Base-by-base conservation (phyloP, 768 basidiomycete species). In the Tylopilus plumbeoviolaceoides region DNA sequence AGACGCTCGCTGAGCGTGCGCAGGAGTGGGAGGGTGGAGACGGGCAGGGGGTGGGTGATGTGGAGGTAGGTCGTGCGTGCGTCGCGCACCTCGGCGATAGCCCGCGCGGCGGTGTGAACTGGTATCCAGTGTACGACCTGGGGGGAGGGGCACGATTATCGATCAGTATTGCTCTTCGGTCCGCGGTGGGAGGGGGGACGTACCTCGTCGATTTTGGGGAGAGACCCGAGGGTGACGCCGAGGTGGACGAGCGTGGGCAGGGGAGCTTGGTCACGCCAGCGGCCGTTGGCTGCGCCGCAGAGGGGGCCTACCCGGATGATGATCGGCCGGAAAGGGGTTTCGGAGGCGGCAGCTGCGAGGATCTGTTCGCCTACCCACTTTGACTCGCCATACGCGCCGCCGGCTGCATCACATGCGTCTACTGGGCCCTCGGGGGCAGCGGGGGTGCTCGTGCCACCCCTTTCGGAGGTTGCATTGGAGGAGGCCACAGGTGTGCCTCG, bases 221-320 rank as follows among this genome's bases (percentile, higher is more conserved):
- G 48, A 7, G 52, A 55, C 14, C 57, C 55, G 17, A 70, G 31
- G 17, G 59, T 7, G 9, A 44, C 42, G 11, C 61, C 44, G 21
- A 59, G 56, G 43, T 56, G 58, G 5, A 75, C 65, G 31, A 75
- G 56, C 25, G 59, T 53, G 7, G 74, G 75, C n/a, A 74, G 54
- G 64, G 67, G 73, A 36, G 75, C 70, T 20, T 59, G 51, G 30
- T 63, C 59, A 28, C 75, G 72, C 76, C 75, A 75, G 25, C 62
- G 63, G 1, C 76, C 76, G 47, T 70, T 71, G 1, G 39, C 35
- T 15, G 64, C 66, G 7, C 75, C 71, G 12, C 63, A 61, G 0
- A 77, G 58, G 48, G 73, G 73, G 5, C 76, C 75, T 0, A 73
- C 59, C 44, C 76, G 73, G 35, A 75, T 40, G 10, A 65, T 56